These are phyloP conservation scores for Taphrina flavorubra DNA, from an alignment of 1,139 yeast genomes.

Conservation along the genomic window DNA sequence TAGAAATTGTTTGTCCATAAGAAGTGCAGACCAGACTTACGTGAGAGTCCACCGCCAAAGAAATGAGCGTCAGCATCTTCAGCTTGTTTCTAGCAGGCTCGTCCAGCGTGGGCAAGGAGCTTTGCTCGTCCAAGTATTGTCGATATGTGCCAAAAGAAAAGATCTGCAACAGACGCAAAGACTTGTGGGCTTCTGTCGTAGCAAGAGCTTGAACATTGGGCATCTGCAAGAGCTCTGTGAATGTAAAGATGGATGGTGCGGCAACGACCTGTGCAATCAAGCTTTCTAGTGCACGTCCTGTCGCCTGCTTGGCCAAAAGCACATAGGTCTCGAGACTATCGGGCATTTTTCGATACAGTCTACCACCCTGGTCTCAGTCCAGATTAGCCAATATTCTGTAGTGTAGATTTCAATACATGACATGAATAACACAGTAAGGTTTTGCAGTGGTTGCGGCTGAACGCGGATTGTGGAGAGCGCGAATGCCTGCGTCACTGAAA, in stretches of 20 bases:
- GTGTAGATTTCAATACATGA: background rate
- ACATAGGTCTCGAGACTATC: conserved; percentile 14
- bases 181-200: background rate
- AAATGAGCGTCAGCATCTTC: conserved; percentile 25
- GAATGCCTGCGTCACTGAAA: background rate
- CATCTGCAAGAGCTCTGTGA: conserved; percentile 12
- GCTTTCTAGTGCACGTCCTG: conserved; percentile 26
- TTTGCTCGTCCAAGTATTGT: conserved; percentile 8
- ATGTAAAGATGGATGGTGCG: conserved; percentile 23
- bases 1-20: background rate
- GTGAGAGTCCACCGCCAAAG: conserved; percentile 20
- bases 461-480: background rate
- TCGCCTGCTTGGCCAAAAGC: conserved; percentile 39
- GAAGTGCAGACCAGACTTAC: background rate
- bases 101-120: conserved; percentile 1
- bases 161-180: conserved; percentile 10
- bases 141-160: conserved; percentile 30
- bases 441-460: too few relatives aligned
- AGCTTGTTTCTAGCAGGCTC: conserved; percentile 15
- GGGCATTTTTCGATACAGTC: conserved; percentile 10
- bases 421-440: too few relatives aligned
- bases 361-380: background rate
- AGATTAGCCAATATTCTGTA: background rate
- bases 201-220: conserved; percentile 4
- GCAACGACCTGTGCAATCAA: conserved; percentile 21